Conservation (phyloP, 2,329 filamentous ascomycete species). For the Apiospora sp. region DNA sequence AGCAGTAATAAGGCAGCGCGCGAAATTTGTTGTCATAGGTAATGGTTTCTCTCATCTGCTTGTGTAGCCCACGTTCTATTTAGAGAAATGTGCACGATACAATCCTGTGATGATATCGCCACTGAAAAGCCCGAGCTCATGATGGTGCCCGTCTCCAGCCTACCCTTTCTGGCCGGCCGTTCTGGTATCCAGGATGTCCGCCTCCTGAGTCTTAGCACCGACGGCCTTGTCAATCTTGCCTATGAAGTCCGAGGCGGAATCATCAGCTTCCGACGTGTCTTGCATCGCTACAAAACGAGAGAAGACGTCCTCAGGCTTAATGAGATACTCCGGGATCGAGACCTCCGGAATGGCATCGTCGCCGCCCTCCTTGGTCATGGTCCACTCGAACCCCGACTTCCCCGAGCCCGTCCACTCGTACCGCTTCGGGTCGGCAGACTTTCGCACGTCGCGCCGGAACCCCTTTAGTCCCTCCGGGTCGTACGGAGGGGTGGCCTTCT, state of each 20-base stretch:
- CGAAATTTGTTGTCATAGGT: not conserved
- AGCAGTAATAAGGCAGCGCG: not conserved
- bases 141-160: not conserved
- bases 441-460: conserved; percentile 24
- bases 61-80: not conserved
- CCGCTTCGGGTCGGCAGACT: not conserved
- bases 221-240: conserved; percentile 18
- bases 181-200: not conserved
- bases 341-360: not conserved
- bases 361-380: conserved; percentile 6
- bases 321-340: conserved; percentile 29
- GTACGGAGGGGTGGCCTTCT: not conserved
- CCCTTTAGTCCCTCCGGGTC: conserved; percentile 20
- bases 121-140: not conserved
- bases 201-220: conserved; percentile 13
- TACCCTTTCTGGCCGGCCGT: not conserved
- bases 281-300: conserved; percentile 22
- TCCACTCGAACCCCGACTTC: conserved; percentile 24
- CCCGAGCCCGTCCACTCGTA: not conserved
- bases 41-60: not conserved
- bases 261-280: not conserved
- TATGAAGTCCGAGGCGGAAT: conserved; percentile 2
- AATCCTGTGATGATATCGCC: not conserved
- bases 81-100: not conserved
- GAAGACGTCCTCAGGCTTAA: conserved; percentile 25